Evolutionary conservation across 2,329 filamentous ascomycete genomes (phyloP), one percentile per base, ranked within the genome.

Genomic region (Apiospora hydei): DNA sequence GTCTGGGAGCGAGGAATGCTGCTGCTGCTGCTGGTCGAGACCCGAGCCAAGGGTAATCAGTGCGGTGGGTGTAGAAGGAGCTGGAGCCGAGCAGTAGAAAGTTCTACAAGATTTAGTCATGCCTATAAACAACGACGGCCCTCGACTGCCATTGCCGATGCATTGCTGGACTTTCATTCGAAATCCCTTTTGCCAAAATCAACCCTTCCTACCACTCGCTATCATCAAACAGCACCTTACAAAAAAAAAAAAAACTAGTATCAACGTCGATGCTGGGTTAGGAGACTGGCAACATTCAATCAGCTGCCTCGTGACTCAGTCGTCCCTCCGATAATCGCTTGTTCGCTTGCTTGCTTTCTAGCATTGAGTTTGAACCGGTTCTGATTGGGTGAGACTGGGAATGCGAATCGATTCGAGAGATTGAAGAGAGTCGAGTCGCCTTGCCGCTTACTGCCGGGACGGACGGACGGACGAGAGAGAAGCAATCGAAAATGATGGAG

Each of bases 71-170:
- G 64, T 66, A 61, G 71, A 41, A 46, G 71, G n/a, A 49, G 57
- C 41, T 66, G 69, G 38, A 53, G 69, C 49, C 57, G 57, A 69
- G 67, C 66, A 51, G 72, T 80, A 78, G 79, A 81, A 81, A 71
- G 72, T 81, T 81, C 79, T 81, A 81, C 78, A 77, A 78, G 74
- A 77, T 67, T 78, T 70, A 61, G 53, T 73, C 76, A 43, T 18
- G 74, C 77, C 77, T 80, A 81, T 80, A 80, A 80, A 78, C 78
- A 76, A 75, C 77, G 71, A 74, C 69, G 67, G 71, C 72, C 77
- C 75, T 75, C 74, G 34, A 43, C 71, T 30, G 69, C 69, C 46
- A 57, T 44, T 69, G 44, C 67, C 44, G 30, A 69, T 30, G 72
- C 75, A 77, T 64, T 64, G 57, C 74, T 75, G 77, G 74, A 78